These are phyloP conservation scores for Trichomonas tenax DNA, from an alignment of 208 protist species.

Conservation along the genomic window DNA sequence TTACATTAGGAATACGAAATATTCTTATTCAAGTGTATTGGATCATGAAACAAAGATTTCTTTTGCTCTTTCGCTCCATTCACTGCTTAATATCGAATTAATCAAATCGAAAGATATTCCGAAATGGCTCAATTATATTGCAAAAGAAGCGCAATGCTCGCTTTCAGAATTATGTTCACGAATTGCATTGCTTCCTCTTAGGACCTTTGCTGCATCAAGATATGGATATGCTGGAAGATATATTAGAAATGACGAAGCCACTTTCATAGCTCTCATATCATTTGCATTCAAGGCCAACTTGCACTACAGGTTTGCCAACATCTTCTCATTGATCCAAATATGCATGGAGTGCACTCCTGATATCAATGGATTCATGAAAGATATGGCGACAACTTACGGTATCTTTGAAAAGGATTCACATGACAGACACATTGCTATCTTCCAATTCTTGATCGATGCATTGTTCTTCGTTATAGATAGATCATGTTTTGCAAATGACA, in stretches of 20 bases:
- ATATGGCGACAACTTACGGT: not conserved
- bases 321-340: not conserved
- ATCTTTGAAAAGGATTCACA: not conserved
- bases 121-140: not conserved
- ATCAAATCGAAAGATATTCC: not conserved
- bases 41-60: not conserved
- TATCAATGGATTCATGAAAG: not conserved
- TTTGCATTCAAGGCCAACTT: not conserved
- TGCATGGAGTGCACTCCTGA: not conserved
- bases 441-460: not conserved
- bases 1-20: not conserved
- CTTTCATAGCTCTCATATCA: not conserved
- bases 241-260: not conserved
- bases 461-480: not conserved
- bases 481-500: not conserved
- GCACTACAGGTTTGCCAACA: not conserved
- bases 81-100: not conserved
- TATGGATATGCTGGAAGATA: not conserved
- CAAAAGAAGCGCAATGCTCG: no score
- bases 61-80: not conserved
- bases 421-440: not conserved
- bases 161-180: not conserved
- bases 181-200: not conserved
- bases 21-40: not conserved
- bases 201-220: not conserved